Base-by-base conservation (phyloP, 768 basidiomycete species). In the Lentinula guzmanii region DNA sequence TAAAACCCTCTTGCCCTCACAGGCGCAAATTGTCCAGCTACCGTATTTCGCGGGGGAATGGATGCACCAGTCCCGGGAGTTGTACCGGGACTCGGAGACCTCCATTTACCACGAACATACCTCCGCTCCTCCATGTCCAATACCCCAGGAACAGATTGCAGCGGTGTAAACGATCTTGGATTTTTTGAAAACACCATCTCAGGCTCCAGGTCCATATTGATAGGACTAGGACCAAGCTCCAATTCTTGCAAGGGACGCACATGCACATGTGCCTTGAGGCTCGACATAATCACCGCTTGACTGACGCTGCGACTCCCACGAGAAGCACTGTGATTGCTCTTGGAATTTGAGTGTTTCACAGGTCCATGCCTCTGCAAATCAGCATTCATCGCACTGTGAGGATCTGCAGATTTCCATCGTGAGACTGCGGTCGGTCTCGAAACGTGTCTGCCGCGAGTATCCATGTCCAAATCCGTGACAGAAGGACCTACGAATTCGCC, bases 121-220 rank as follows among this genome's bases (percentile, higher is more conserved):
- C 35, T 48, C 18, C 46, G 18, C 15, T 56, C 55, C 21, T 7
- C 41, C 24, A 56, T 8, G 28, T 56, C 55, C 41, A 56, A 56
- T 13, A 56, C 55, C 9, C 55, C 55, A 16, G 55, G 55, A 43
- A 56, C 41, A 31, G 37, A 37, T n/a, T 16, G 11, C 11, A 31
- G 11, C 6, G 55, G 55, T 41, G 39, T 42, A 31, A 42, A 15
- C 5, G 55, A 43, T 10, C 37, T 16, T 33, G 43, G 58, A 24
- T 59, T 59, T 31, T 59, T 59, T 9, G 58, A 59, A 37, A 59
- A 59, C 11, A 59, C 48, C 58, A 59, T 59, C 31, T 59, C 58
- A 21, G 45, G 45, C 37, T 59, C 58, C 18, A 59, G n/a, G 24
- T 59, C 58, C 33, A 59, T 46, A 50, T 59, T 37, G 28, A 59